phyloP scores from a whole-genome alignment of 2,329 filamentous ascomycete genomes.

The Macrophomina phaseolina region DNA sequence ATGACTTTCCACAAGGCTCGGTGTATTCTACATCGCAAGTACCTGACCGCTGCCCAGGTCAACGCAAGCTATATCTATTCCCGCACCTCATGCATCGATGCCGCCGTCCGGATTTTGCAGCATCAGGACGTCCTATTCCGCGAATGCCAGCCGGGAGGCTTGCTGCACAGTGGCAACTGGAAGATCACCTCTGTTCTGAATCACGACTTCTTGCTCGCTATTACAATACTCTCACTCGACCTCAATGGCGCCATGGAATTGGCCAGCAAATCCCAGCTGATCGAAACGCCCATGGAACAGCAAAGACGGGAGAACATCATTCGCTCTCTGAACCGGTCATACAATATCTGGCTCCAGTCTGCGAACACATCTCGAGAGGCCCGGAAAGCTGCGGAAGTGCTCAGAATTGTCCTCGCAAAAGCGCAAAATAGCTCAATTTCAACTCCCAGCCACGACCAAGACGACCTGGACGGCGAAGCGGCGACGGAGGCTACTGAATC shows the following conservation, averaged over 20 bases:
- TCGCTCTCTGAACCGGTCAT: background rate
- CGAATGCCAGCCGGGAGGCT: slow-evolving; percentile 49
- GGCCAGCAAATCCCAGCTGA: background rate
- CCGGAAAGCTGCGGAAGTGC: background rate
- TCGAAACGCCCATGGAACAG: background rate
- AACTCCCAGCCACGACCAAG: background rate
- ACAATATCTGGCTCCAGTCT: background rate
- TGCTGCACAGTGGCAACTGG: slow-evolving; percentile 50
- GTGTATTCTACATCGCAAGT: slow-evolving; percentile 46
- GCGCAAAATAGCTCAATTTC: background rate
- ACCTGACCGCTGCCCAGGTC: slow-evolving; percentile 42
- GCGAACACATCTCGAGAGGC: background rate
- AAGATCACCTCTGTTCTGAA: slow-evolving; percentile 51
- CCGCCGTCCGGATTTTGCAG: slow-evolving; percentile 51
- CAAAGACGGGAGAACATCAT: background rate
- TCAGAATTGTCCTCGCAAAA: background rate
- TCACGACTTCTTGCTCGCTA: slow-evolving; percentile 56
- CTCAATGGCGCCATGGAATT: slow-evolving; percentile 34
- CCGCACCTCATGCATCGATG: slow-evolving; percentile 51
- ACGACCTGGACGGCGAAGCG: background rate
- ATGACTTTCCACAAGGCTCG: slow-evolving; percentile 41
- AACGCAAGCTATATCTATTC: slow-evolving; percentile 49
- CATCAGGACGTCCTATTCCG: slow-evolving; percentile 52
- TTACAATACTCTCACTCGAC: slow-evolving; percentile 55
- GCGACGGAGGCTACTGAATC: background rate